Base-by-base conservation (phyloP, 1,284 basidiomycete species). In the Ceratobasidium sp. region DNA sequence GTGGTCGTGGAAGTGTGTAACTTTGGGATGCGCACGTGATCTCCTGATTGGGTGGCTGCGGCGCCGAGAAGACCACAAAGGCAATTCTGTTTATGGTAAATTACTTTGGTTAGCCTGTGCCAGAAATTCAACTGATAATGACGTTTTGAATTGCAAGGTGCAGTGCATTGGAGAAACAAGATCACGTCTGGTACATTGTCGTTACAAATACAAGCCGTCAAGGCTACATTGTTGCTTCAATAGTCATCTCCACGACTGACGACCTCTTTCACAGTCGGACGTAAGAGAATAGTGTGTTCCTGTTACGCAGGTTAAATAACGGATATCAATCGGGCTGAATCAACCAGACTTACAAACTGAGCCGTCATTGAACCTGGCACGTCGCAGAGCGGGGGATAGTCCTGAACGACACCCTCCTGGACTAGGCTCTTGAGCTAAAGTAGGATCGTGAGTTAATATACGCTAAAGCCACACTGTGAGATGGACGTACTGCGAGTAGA, bases 231-330 rank as follows among this genome's bases (percentile, higher is more conserved):
- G 81, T 62, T 23, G 9, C 62, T 23, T 75, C 50, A 96, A 84
- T 97, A 99, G 85, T 99, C 97, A 80, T 95, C 94, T 44, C 97
- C 97, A 81, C 96, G 89, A 82, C 94, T 96, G 52, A 99, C 96
- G 7, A 99, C 92, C 86, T 99, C 98, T 84, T 98, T 98, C 82
- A 93, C 92, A 1, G 96, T 98, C 52, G 97, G 94, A 74, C 95
- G 89, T 50, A 98, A 87, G 48, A 98, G 85, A 80, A 98, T 96
- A 20, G 96, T 98, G 85, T 99, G 96, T 84, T 99, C 96, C 92
- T 94, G 82, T 62, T 5, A 3, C 10, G 46, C 4, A 33, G n/a
- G n/a, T 33, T 33, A 33, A 33, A 2, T 4, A 33, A 33, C 4
- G 33, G 4, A 4, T 33, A 4, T 33, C 33, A 33, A 33, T 33